Base-by-base conservation (phyloP, 1,139 yeast genomes). In the Saccharomyces hybrid region DNA sequence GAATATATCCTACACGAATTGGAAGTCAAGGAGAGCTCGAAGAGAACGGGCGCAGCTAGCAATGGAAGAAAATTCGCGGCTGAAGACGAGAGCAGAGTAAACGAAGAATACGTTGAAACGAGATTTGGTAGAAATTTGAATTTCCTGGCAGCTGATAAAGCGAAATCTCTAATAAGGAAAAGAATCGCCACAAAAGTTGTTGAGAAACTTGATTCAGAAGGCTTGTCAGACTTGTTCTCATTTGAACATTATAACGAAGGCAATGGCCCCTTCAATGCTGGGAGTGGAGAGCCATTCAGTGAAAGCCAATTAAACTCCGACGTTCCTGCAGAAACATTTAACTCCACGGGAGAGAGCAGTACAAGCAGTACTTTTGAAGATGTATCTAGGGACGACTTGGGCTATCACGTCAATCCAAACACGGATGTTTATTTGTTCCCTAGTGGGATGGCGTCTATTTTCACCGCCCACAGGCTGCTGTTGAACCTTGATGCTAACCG, bases 371-470 rank as follows among this genome's bases (percentile, higher is more conserved):
- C 52, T 21, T 50, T 48, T 16, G 52, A 47, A 21, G 24, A 42
- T 6, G 4, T 9, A 16, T n/a, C 28, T 8, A 29, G 2, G 7
- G 52, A 50, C 2, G 31, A 46, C 12, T 44, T 50, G 5, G 16
- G 9, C 9, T 41, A 4, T 24, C 49, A 48, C 5, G 42, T 51
- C 24, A 50, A 65, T 51, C 64, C 69, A 1, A 64, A 64, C 5
- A 64, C 59, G 8, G 96, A 91, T 65, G 95, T 93, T 1, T 90
- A 81, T 66, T 75, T 95, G 55, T 90, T 79, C 65, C 95, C 97
- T 11, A 78, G 91, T 1, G 99, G 99, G 14, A 93, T 93, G 98
- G 86, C 97, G 1, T 77, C 96, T 0, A 87, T 93, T 48, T 93
- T 86, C 73, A 80, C 81, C 56, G 88, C 97, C 0, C 97, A 91